phyloP scores from a whole-genome alignment of 208 protist species.

The Trypanosoma boissoni region DNA sequence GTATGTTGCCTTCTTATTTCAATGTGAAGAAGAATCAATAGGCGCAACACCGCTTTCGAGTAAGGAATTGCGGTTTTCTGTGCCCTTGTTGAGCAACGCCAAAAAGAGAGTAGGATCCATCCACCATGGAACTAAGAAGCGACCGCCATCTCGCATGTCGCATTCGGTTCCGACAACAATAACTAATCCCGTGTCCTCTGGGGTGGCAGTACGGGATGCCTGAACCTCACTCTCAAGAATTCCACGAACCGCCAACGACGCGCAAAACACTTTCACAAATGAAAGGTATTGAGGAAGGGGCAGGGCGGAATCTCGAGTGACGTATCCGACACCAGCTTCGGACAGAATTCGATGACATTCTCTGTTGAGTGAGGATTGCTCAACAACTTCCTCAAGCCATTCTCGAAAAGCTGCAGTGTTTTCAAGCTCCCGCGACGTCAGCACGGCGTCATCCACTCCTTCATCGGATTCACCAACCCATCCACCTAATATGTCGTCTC shows the following conservation, averaged over 20 bases:
- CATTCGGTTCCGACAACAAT: conserved; percentile 66
- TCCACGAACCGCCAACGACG: conserved; percentile 46
- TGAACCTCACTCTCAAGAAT: conserved; percentile 29
- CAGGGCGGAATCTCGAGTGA: conserved; percentile 60
- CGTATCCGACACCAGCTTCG: conserved; percentile 63
- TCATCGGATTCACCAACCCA: conserved; percentile 54
- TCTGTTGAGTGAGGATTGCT: conserved; percentile 65
- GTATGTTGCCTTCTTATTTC: too few relatives aligned
- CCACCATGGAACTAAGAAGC: conserved; percentile 77
- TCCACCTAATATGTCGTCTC: conserved; percentile 31
- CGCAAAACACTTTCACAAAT: conserved; percentile 66
- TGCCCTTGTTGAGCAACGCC: conserved; percentile 35
- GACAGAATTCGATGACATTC: conserved; percentile 44
- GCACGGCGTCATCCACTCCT: conserved; percentile 46
- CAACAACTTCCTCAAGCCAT: conserved; percentile 80
- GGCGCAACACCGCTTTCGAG: not conserved
- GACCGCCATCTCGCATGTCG: conserved; percentile 74
- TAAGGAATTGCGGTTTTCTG: not conserved
- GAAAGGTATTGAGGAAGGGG: conserved; percentile 73
- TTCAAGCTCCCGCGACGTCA: conserved; percentile 47
- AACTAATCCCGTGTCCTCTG: conserved; percentile 43
- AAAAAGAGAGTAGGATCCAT: conserved; percentile 68
- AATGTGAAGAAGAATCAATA: not conserved
- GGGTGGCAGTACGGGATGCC: conserved; percentile 15
- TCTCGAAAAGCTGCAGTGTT: conserved; percentile 35